Conservation (phyloP, 2,329 filamentous ascomycete species). For the Penicillium capsulatum region DNA sequence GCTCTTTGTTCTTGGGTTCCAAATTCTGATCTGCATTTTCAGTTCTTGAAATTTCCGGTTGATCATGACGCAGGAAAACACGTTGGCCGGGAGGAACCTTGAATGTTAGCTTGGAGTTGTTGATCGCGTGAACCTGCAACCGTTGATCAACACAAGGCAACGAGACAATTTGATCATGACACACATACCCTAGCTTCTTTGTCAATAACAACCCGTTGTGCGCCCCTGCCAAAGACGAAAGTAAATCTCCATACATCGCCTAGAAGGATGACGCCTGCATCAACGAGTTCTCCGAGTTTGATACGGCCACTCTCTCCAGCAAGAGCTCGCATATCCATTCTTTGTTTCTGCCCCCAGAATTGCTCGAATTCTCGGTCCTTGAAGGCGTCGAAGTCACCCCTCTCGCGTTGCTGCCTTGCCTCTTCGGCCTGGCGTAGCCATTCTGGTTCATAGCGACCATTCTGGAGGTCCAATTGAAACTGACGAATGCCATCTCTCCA, state of each 20-base stretch:
- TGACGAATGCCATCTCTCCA: constrained; percentile 52
- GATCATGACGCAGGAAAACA: constrained; percentile 26
- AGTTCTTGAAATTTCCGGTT: neutral
- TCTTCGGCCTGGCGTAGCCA: constrained; percentile 55
- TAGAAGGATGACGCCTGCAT: constrained; percentile 32
- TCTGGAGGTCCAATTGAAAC: constrained; percentile 54
- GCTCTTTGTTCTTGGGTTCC: too few relatives aligned
- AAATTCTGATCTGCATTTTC: too few relatives aligned
- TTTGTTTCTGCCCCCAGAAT: constrained; percentile 56
- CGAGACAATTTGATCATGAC: too few relatives aligned
- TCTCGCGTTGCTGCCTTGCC: constrained; percentile 50
- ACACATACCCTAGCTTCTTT: constrained; percentile 44
- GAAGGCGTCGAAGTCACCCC: constrained; percentile 55
- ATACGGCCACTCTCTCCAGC: constrained; percentile 44
- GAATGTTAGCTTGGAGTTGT: constrained; percentile 34
- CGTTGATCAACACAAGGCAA: too few relatives aligned
- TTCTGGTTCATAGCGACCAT: constrained; percentile 54
- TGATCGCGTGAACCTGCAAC: constrained; percentile 34
- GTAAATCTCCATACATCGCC: constrained; percentile 44
- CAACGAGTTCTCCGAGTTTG: constrained; percentile 36
- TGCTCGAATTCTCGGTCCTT: constrained; percentile 53
- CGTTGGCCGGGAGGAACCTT: constrained; percentile 38
- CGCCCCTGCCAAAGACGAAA: constrained; percentile 26
- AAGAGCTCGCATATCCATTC: constrained; percentile 27
- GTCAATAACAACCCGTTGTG: constrained; percentile 33